Percentiles rank a stretch among this genome's conserved stretches.
These are phyloP conservation scores for Colletotrichum liaoningense DNA, from an alignment of 2,329 filamentous ascomycete species.

Conservation along the genomic window DNA sequence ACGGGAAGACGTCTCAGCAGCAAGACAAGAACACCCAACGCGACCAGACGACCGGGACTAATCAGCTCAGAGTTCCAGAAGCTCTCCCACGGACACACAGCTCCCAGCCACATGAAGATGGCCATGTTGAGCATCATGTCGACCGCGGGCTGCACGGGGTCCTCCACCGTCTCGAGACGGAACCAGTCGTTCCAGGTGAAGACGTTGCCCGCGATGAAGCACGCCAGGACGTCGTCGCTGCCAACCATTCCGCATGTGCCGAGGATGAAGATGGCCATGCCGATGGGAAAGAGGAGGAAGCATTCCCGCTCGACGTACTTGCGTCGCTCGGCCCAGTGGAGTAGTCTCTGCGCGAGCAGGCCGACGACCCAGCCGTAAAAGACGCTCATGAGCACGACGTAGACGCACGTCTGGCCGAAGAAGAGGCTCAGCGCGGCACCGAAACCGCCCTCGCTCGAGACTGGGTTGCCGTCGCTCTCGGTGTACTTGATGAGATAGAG, in stretches of 20 bases:
- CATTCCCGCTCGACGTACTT: conserved; percentile 88
- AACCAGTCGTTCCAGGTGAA: conserved; percentile 98
- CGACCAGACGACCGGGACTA: conserved; percentile 77
- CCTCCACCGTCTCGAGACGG: conserved; percentile 86
- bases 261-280: conserved; percentile 85
- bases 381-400: conserved; percentile 82
- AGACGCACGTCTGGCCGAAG: conserved; percentile 88
- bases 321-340: conserved; percentile 85
- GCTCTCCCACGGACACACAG: conserved; percentile 81
- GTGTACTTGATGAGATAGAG: conserved; percentile 85
- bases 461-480: conserved; percentile 66
- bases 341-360: conserved; percentile 82
- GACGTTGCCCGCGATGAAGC: conserved; percentile 90
- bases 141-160: conserved; percentile 90
- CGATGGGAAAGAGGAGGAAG: conserved; percentile 87
- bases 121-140: conserved; percentile 93
- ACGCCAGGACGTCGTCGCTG: conserved; percentile 89
- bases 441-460: conserved; percentile 62
- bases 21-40: conserved; percentile 80
- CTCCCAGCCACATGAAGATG: conserved; percentile 92
- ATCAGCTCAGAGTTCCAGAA: conserved; percentile 77
- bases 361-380: conserved; percentile 82
- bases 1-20: conserved; percentile 82
- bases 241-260: conserved; percentile 90
- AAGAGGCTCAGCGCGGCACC: conserved; percentile 79